A percentile compares a stretch with the other conserved stretches of the same genome.
Evolutionary conservation across 192 early-diverging fungal genomes (phyloP).

Genomic region (Lobosporangium transversale): DNA sequence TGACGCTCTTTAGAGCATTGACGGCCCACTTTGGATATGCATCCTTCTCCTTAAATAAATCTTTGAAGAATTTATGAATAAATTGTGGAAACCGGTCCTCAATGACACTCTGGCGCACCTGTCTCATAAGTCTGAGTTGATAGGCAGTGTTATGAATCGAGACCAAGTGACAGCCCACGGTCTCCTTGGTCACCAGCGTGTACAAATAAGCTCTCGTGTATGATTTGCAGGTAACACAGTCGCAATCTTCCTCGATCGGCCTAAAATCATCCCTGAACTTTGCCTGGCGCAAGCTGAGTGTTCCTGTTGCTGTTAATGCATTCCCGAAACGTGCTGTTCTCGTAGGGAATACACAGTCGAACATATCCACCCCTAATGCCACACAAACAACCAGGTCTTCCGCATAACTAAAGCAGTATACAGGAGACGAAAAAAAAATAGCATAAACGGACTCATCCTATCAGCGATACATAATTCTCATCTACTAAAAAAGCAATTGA

Average conservation of each 20-base stretch:
- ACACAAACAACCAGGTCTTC: constrained; percentile 88
- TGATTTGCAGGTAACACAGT: constrained; percentile 77
- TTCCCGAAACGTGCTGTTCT: constrained; percentile 91
- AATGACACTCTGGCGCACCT: constrained; percentile 76
- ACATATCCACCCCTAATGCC: constrained; percentile 91
- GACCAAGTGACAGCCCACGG: constrained; percentile 82
- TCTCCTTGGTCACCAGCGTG: constrained; percentile 76
- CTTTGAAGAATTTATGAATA: constrained; percentile 74
- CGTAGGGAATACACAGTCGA: constrained; percentile 91
- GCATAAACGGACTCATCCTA: too few relatives aligned
- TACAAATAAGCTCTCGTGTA: constrained; percentile 81
- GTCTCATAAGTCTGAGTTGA: constrained; percentile 85
- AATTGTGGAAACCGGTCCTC: constrained; percentile 75
- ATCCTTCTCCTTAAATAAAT: constrained; percentile 68
- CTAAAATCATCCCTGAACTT: constrained; percentile 69
- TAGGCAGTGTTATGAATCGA: constrained; percentile 87
- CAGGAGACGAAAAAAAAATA: too few relatives aligned
- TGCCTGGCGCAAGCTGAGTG: constrained; percentile 70
- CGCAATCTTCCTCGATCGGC: constrained; percentile 83
- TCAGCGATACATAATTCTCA: too few relatives aligned
- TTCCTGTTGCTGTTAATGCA: constrained; percentile 79
- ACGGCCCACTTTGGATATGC: constrained; percentile 79
- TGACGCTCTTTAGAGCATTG: constrained; percentile 75
- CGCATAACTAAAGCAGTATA: constrained; percentile 71
- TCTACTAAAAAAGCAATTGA: background rate